A percentile compares a stretch with the other conserved stretches of the same genome.
phyloP scores from a whole-genome alignment of 2,329 filamentous ascomycete species.

The Pseudocercospora fijiensis region DNA sequence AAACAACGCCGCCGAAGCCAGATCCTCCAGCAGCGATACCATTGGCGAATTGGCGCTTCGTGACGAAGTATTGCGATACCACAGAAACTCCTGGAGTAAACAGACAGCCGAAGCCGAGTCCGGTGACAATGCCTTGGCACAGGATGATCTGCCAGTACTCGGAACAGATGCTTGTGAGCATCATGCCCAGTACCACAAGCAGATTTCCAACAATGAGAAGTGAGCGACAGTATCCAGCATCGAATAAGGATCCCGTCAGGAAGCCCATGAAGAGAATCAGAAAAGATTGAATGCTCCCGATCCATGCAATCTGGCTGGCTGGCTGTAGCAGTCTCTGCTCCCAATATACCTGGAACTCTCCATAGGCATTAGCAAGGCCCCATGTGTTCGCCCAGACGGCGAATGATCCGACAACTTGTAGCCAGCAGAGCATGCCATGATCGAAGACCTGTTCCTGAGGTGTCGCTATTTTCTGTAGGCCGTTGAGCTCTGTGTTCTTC shows the following conservation, averaged over 20 bases:
- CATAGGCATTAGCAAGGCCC: not conserved
- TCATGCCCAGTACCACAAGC: constrained; percentile 46
- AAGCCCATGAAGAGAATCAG: constrained; percentile 41
- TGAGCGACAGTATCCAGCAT: not conserved
- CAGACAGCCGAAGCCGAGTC: constrained; percentile 43
- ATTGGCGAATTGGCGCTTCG: constrained; percentile 41
- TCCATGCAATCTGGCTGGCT: constrained; percentile 6
- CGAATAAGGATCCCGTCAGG: constrained; percentile 1
- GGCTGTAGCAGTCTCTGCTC: not conserved
- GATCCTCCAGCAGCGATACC: constrained; percentile 44
- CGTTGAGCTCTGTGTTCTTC: not conserved
- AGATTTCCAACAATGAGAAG: constrained; percentile 36
- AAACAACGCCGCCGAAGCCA: constrained; percentile 34
- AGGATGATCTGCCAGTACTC: constrained; percentile 49
- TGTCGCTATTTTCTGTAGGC: not conserved
- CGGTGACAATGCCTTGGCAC: constrained; percentile 47
- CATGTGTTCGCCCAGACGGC: not conserved
- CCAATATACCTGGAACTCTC: not conserved
- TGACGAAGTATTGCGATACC: constrained; percentile 41
- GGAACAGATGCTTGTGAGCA: constrained; percentile 45
- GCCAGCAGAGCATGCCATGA: not conserved
- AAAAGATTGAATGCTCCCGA: constrained; percentile 41
- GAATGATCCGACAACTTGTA: not conserved
- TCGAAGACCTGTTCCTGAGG: not conserved
- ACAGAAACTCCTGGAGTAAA: constrained; percentile 46